These are phyloP conservation scores for Aspergillus viridinutans DNA, from an alignment of 2,329 filamentous ascomycete genomes.

Conservation along the genomic window DNA sequence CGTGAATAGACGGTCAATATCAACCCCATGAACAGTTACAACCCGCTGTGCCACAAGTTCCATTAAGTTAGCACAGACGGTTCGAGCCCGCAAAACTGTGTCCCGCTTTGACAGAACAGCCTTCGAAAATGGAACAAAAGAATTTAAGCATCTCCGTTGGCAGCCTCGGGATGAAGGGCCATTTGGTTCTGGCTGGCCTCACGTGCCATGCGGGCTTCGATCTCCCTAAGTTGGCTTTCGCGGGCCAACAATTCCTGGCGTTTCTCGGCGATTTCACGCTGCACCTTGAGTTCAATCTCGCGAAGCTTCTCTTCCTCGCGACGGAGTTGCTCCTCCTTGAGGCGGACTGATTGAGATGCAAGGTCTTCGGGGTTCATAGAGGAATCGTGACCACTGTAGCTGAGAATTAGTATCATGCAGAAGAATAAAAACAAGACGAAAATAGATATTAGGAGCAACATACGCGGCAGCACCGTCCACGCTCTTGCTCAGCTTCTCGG, in stretches of 20 bases:
- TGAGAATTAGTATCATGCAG: constrained; percentile 11
- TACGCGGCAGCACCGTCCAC: constrained; percentile 88
- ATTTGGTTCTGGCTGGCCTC: constrained; percentile 56
- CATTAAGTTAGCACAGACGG: constrained; percentile 35
- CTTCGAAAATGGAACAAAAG: constrained; percentile 15
- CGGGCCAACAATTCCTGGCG: constrained; percentile 95
- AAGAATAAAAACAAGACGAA: neutral
- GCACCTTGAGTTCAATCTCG: constrained; percentile 99
- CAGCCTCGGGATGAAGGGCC: constrained; percentile 21
- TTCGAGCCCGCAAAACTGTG: constrained; percentile 28
- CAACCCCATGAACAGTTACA: constrained; percentile 35
- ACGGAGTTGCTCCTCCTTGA: constrained; percentile 99
- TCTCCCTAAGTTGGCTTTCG: constrained; percentile 97
- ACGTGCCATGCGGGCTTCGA: constrained; percentile 94
- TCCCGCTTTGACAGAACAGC: constrained; percentile 26
- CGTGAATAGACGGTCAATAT: constrained; percentile 39
- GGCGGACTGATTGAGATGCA: constrained; percentile 91
- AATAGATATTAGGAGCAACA: constrained; percentile 40
- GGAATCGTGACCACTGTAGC: constrained; percentile 55
- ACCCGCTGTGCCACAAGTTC: constrained; percentile 30
- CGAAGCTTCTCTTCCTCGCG: constrained; percentile 99
- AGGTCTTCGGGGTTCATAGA: constrained; percentile 98
- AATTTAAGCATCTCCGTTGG: constrained; percentile 36
- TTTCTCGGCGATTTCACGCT: constrained; percentile 99
- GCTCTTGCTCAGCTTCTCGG: constrained; percentile 99